Evolutionary conservation across 331 rosid genomes (phyloP).

Genomic region (Pyrus hybrid): DNA sequence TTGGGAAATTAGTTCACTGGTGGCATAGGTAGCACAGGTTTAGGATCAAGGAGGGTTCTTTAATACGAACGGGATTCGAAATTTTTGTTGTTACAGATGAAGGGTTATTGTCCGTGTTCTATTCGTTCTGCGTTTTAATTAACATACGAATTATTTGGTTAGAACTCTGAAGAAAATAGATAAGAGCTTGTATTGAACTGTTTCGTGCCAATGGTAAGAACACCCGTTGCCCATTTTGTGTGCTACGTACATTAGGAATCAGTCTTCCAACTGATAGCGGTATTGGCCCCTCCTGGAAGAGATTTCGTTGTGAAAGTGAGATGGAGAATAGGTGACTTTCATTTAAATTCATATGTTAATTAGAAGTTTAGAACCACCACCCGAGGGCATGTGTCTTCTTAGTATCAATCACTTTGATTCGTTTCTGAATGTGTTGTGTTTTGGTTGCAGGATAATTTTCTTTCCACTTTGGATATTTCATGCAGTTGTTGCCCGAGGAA

Average conservation of each 20-base stretch:
- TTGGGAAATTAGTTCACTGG: no score
- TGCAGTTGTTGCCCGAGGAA: constrained; percentile 88
- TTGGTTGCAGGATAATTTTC: constrained; percentile 62
- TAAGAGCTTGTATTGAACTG: neutral
- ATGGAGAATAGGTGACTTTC: neutral
- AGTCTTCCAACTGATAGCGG: neutral
- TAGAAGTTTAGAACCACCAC: neutral
- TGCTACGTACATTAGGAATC: neutral
- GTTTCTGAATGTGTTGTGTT: neutral
- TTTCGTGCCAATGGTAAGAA: neutral
- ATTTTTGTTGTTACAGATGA: neutral
- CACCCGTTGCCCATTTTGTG: neutral
- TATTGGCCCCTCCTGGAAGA: neutral
- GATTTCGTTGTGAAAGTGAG: neutral
- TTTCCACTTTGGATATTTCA: constrained; percentile 93
- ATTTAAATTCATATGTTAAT: neutral
- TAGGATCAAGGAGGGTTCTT: neutral
- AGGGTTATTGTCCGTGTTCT: neutral
- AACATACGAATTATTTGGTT: neutral
- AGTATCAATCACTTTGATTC: neutral
- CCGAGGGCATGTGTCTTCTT: neutral
- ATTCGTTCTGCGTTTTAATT: neutral
- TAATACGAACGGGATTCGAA: neutral
- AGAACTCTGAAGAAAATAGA: neutral
- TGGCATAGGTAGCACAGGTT: neutral